Evolutionary conservation across 2,329 filamentous ascomycete species (phyloP).

Genomic region (Byssothecium circinans): DNA sequence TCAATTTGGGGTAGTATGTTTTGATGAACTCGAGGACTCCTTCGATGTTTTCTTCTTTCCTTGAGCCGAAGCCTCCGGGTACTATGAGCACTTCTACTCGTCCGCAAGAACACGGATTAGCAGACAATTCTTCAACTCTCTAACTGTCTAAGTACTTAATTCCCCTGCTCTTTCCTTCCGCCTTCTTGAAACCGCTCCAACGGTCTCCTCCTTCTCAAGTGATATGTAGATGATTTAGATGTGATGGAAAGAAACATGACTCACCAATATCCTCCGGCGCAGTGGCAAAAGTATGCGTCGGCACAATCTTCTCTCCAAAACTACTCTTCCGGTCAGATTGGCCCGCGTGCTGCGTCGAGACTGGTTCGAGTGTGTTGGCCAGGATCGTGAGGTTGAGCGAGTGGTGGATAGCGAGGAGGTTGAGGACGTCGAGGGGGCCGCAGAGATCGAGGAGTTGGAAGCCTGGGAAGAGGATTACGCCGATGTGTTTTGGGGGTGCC

Average conservation of each 20-base stretch:
- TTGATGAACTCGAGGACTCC: constrained; percentile 52
- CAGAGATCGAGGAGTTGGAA: constrained; percentile 43
- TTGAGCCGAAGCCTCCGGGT: constrained; percentile 61
- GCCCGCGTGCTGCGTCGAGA: constrained; percentile 30
- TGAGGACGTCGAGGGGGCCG: constrained; percentile 54
- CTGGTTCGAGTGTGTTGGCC: constrained; percentile 35
- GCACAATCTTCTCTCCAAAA: constrained; percentile 46
- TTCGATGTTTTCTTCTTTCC: constrained; percentile 31
- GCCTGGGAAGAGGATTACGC: constrained; percentile 40
- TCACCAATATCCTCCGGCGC: constrained; percentile 59
- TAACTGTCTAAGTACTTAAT: no score
- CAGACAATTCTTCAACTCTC: neutral
- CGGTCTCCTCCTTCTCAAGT: no score
- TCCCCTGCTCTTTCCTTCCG: constrained; percentile 33
- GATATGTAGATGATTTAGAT: no score
- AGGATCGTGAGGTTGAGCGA: constrained; percentile 39
- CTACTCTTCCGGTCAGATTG: constrained; percentile 18
- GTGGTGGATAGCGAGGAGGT: constrained; percentile 32
- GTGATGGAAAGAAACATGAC: no score
- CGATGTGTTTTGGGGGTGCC: constrained; percentile 30
- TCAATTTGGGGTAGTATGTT: constrained; percentile 44
- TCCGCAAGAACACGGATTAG: neutral
- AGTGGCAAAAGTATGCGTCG: constrained; percentile 59
- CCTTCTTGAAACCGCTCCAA: constrained; percentile 50
- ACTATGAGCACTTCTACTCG: constrained; percentile 58